Base-by-base conservation (phyloP, 129 eudicot genomes). In the Flaveria sonorensis region DNA sequence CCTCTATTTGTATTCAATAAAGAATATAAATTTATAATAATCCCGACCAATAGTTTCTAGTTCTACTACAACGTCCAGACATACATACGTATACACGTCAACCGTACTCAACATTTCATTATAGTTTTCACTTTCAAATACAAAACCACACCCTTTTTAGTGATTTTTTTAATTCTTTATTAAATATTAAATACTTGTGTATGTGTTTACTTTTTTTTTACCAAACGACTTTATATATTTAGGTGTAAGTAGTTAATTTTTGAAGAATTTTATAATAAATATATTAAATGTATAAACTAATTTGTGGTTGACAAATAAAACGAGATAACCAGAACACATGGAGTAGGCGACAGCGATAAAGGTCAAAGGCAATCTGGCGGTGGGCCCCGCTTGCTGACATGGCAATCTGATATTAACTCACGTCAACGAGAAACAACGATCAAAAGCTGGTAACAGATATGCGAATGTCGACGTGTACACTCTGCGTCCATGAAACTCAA, bases 391-490 rank as follows among this genome's bases (percentile, higher is more conserved):
- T 3, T 74, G 79, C 71, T 84, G 87, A 76, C 82, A 76, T 80
- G 87, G 78, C 84, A 16, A 6, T 10, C 61, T 0, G 11, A 36
- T 26, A 56, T 67, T 53, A 47, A 56, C n/a, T 66, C 85, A 81
- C 80, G 80, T 81, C 70, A 57, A 4, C 19, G 16, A 51, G 51
- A 60, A 80, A 79, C 70, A 74, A 12, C 55, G 59, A 69, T 70
- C 51, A 78, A 19, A 45, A 20, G 65, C 11, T 19, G 74, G 66
- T n/a, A 61, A 30, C 48, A 74, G 59, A 81, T 71, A 75, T 71
- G 78, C 83, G 64, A 76, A 73, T 71, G 24, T 42, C 40, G 89
- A 86, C 89, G 89, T 86, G 89, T 82, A 76, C 53, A 52, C 55
- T 74, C 76, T 45, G 14, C 75, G 48, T 67, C 87, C 87, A 75